Percentiles rank a stretch among this genome's conserved stretches.
Conservation (phyloP, 2,329 filamentous ascomycete genomes). For the Purpureocillium lavendulum region DNA sequence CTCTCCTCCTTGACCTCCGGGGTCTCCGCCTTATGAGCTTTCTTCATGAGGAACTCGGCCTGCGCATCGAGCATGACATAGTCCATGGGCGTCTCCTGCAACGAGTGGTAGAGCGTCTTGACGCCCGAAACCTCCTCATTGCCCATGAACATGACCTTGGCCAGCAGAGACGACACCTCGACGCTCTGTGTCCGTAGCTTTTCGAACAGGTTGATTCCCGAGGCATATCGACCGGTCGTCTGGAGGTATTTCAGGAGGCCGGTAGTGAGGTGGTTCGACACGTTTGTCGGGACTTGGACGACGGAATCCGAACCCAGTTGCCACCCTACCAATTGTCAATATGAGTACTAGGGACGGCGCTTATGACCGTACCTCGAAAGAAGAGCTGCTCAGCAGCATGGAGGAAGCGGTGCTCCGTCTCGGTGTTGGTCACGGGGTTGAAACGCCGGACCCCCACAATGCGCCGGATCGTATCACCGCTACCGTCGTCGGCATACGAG, state of each 20-base stretch:
- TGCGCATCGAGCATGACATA: constrained; percentile 94
- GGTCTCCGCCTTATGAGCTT: constrained; percentile 52
- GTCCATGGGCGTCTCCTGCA: constrained; percentile 93
- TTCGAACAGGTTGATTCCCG: constrained; percentile 95
- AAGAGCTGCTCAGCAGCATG: constrained; percentile 92
- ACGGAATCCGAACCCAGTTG: constrained; percentile 94
- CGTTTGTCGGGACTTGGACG: constrained; percentile 93
- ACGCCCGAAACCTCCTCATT: constrained; percentile 97
- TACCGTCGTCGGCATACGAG: constrained; percentile 92
- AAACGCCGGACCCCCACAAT: constrained; percentile 96
- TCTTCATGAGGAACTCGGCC: constrained; percentile 82
- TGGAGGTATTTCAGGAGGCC: constrained; percentile 91
- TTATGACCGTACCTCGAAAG: constrained; percentile 62
- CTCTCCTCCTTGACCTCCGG: constrained; percentile 55
- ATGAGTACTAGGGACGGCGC: not conserved
- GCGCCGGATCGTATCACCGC: constrained; percentile 88
- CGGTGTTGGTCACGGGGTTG: constrained; percentile 97
- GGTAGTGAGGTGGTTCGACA: constrained; percentile 92
- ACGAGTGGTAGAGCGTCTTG: constrained; percentile 74
- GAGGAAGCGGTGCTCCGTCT: constrained; percentile 92
- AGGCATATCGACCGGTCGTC: constrained; percentile 88
- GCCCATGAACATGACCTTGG: constrained; percentile 85
- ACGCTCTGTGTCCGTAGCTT: constrained; percentile 86
- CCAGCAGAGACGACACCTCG: constrained; percentile 86
- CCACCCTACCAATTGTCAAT: constrained; percentile 53